phyloP scores from a whole-genome alignment of 441 rosid genomes.

The Geranium incanum region DNA sequence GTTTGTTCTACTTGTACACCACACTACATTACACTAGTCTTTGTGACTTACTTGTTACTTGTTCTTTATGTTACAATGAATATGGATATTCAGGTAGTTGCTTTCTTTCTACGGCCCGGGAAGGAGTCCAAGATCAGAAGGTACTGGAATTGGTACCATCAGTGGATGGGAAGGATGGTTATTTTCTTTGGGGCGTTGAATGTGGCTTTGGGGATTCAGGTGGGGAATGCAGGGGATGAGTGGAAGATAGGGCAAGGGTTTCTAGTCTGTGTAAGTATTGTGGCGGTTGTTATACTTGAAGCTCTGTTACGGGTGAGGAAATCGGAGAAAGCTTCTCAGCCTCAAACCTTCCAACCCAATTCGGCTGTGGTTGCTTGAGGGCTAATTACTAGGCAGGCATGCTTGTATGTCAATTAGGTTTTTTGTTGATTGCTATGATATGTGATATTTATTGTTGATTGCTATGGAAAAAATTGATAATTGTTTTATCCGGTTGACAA shows the following conservation, averaged over 20 bases:
- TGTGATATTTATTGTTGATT: no score
- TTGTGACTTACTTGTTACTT: no score
- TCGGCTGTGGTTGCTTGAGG: slow-evolving; percentile 21
- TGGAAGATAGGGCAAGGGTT: slow-evolving; percentile 78
- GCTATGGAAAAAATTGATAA: no score
- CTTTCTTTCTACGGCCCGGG: slow-evolving; percentile 66
- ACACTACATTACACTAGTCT: background rate
- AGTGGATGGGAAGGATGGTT: slow-evolving; percentile 71
- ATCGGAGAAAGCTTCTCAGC: slow-evolving; percentile 24
- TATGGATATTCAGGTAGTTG: slow-evolving; percentile 44
- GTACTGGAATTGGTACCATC: slow-evolving; percentile 90
- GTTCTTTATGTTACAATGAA: background rate
- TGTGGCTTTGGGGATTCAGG: slow-evolving; percentile 53
- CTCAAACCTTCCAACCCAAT: slow-evolving; percentile 58
- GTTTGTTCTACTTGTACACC: slow-evolving; percentile 21
- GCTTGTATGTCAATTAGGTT: no score
- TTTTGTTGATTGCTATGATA: no score
- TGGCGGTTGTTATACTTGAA: slow-evolving; percentile 52
- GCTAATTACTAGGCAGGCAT: no score
- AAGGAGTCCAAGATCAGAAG: slow-evolving; percentile 62
- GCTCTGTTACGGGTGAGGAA: slow-evolving; percentile 38
- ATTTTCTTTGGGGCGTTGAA: slow-evolving; percentile 72
- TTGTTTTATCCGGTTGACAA: no score
- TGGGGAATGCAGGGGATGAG: slow-evolving; percentile 44
- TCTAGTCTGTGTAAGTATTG: slow-evolving; percentile 40